phyloP scores from a whole-genome alignment of 1,284 basidiomycete species.

The Limonomyces culmigenus region DNA sequence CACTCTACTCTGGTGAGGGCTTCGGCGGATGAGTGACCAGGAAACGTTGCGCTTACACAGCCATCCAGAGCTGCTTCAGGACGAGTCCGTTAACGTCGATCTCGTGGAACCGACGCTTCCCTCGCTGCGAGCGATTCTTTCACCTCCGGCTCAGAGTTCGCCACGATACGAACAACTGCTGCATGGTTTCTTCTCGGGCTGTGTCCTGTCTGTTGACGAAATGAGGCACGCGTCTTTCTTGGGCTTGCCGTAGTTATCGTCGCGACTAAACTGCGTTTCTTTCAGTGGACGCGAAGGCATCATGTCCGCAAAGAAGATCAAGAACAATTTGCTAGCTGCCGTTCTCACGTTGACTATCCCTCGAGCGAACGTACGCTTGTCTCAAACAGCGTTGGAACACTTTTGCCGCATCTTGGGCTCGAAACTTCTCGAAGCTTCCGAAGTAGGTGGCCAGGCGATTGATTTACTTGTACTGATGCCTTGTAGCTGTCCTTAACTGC shows the following conservation, averaged over 20 bases:
- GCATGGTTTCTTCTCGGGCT: slow-evolving; percentile 77
- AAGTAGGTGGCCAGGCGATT: slow-evolving; percentile 27
- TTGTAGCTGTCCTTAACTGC: slow-evolving; percentile 65
- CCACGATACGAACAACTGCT: too few species aligned
- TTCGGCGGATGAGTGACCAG: slow-evolving; percentile 1
- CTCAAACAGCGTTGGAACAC: slow-evolving; percentile 68
- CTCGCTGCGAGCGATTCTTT: slow-evolving; percentile 62
- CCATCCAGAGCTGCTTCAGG: slow-evolving; percentile 57
- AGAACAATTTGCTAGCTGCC: slow-evolving; percentile 78
- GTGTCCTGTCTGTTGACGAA: slow-evolving; percentile 76
- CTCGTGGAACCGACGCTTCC: slow-evolving; percentile 67
- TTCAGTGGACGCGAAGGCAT: slow-evolving; percentile 62
- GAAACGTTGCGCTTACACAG: neutral
- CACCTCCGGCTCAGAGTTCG: too few species aligned
- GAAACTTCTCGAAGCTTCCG: slow-evolving; percentile 47
- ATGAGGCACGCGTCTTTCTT: slow-evolving; percentile 83
- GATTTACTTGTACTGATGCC: slow-evolving; percentile 4
- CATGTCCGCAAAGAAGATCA: slow-evolving; percentile 71
- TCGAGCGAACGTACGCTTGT: slow-evolving; percentile 50
- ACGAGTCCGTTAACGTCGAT: slow-evolving; percentile 68
- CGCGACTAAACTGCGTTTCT: too few species aligned
- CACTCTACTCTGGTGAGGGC: slow-evolving; percentile 57
- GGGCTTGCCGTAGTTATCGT: too few species aligned
- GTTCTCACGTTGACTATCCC: slow-evolving; percentile 78
- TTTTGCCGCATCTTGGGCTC: slow-evolving; percentile 74